Conservation (phyloP, 768 basidiomycete species). For the Cyclocybe cylindracea region DNA sequence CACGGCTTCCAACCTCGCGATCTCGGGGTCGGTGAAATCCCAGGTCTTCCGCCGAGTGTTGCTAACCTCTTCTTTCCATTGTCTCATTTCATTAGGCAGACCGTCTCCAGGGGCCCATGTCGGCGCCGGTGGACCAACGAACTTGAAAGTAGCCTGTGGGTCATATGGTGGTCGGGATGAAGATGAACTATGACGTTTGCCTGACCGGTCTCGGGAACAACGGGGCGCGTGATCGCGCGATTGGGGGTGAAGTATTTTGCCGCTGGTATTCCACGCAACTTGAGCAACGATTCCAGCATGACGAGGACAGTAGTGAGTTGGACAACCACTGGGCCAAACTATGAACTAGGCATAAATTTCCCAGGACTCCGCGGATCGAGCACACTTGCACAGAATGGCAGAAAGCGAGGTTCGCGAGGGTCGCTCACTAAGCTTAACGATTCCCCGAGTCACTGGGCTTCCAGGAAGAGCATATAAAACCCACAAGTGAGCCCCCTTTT, state of each 20-base stretch:
- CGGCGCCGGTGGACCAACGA: conserved; percentile 39
- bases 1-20: conserved; percentile 8
- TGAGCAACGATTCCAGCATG: too few relatives aligned
- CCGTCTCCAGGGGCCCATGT: conserved; percentile 46
- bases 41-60: conserved; percentile 36
- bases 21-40: conserved; percentile 30
- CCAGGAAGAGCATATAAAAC: background rate
- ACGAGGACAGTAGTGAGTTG: too few relatives aligned
- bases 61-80: conserved; percentile 24
- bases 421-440: too few relatives aligned
- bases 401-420: too few relatives aligned
- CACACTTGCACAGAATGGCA: too few relatives aligned
- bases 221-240: too few relatives aligned
- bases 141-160: conserved; percentile 26
- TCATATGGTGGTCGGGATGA: conserved; percentile 22
- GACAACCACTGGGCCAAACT: too few relatives aligned
- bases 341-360: too few relatives aligned
- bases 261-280: background rate
- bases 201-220: background rate
- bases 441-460: conserved; percentile 3
- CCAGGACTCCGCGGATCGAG: too few relatives aligned
- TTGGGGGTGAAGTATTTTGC: background rate
- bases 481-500: background rate
- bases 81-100: conserved; percentile 13
- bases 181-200: conserved; percentile 5